Evolutionary conservation across 805 yeast genomes (phyloP).

Genomic region (Lachancea dasiensis): DNA sequence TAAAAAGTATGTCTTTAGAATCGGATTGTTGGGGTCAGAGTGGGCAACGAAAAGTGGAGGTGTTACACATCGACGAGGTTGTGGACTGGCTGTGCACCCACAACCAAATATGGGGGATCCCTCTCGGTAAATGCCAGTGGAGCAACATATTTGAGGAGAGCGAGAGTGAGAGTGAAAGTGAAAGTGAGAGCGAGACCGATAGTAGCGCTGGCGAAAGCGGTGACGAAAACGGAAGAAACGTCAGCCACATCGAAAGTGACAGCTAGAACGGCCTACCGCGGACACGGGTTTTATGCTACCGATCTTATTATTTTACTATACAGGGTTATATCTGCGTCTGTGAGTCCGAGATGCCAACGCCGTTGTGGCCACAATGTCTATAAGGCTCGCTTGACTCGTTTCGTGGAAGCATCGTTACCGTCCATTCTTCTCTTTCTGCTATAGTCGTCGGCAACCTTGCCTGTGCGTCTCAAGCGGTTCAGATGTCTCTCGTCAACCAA

Average conservation of each 20-base stretch:
- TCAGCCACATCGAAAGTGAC: neutral
- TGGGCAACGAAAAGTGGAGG: conserved; percentile 14
- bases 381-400: conserved; percentile 33
- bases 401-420: conserved; percentile 18
- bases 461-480: conserved; percentile 24
- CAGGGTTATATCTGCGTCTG: neutral
- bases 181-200: conserved; percentile 15
- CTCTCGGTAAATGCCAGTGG: conserved; percentile 58
- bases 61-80: conserved; percentile 66
- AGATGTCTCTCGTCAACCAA: conserved; percentile 41
- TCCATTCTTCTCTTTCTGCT: conserved; percentile 25
- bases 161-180: conserved; percentile 23
- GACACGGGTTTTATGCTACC: neutral
- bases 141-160: conserved; percentile 22
- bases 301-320: neutral
- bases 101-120: conserved; percentile 64
- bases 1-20: conserved; percentile 43
- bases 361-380: conserved; percentile 6
- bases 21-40: conserved; percentile 31
- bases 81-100: conserved; percentile 53
- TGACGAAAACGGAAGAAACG: neutral
- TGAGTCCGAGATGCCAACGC: neutral
- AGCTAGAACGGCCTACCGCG: neutral
- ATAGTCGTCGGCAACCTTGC: conserved; percentile 22
- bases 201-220: neutral